Base-by-base conservation (phyloP, 2,329 filamentous ascomycete species). In the Acrodontium crateriforme region DNA sequence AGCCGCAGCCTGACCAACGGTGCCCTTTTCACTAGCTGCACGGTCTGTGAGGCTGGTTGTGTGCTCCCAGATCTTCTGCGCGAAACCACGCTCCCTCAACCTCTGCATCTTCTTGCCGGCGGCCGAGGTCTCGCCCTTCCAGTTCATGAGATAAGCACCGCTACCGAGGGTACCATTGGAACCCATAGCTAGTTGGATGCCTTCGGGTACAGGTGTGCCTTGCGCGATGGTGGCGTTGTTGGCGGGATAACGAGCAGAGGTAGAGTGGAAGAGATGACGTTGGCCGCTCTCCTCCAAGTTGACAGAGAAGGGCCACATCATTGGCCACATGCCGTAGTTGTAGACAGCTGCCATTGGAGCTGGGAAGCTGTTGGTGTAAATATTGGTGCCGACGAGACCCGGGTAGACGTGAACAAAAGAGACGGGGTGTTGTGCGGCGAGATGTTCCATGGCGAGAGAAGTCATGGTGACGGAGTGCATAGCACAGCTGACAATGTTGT, bases 361-460 rank as follows among this genome's bases (percentile, higher is more conserved):
- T n/a, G 37, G 36, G 17, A 33, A 19, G 8, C n/a, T 14, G n/a
- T 25, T 19, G 18, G 31, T 27, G 23, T 39, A 39, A 1, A 18
- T 29, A 3, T 29, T 28, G 5, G 32, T 39, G 5, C 41, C 28
- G 10, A 47, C 44, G 9, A 45, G 15, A n/a, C 42, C 39, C 7
- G 42, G 42, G 25, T 25, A 43, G 4, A 40, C 24, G 24, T 47
- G 39, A 2, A 30, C 20, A 10, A 39, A 28, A 22, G 34, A 39
- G 6, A 41, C 5, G 5, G 32, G 10, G 18, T 46, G 17, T 27
- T 38, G 26, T 13, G 26, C 8, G 1, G 40, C 42, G 2, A 46
- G 18, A 9, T 28, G 9, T 18, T 46, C 43, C 20, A 44, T 38
- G 18, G 27, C 34, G 26, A 45, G 29, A 4, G 41, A 45, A 21